Base-by-base conservation (phyloP, 2,329 filamentous ascomycete genomes). In the Chaetothyriales sp. region DNA sequence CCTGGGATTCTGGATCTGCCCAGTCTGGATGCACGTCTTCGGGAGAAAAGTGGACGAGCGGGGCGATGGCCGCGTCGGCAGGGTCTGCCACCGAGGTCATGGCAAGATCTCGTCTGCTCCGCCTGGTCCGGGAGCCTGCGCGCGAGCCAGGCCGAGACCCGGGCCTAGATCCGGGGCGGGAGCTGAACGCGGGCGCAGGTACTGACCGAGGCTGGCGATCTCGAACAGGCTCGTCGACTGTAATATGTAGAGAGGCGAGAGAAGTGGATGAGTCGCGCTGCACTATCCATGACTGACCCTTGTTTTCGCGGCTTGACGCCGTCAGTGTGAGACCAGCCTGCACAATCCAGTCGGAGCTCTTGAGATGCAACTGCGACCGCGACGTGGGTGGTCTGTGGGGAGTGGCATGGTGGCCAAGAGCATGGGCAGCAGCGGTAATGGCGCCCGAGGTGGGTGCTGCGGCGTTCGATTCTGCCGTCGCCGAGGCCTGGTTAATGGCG, bases 221-320 rank as follows among this genome's bases (percentile, higher is more conserved):
- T 39, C 32, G 32, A 2, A 15, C 32, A 4, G 32, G 70, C 2
- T 54, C 53, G 7, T 59, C 55, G 2, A 51, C 25, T 15, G 57
- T 49, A 39, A 20, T 18, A 39, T 39, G 32, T 15, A 43, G 55
- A 18, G 51, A 52, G 18, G 52, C 54, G 32, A 80, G 65, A 45
- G 70, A 74, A 0, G 77, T 80, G 1, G 72, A 74, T 53, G 72
- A 77, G 54, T 76, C 73, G 22, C 76, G 68, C 48, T 77, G 73
- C 2, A 70, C 67, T 2, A 80, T 68, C 78, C 78, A 81, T 50
- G 73, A 73, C 59, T 80, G 77, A n/a, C 78, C 78, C 57, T 81
- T 80, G 51, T 73, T 72, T 57, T 81, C 77, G 39, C 77, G 68
- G 4, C 76, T 73, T 18, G 77, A 71, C 3, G 74, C 73, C 1